Evolutionary conservation across 2,329 filamentous ascomycete species (phyloP), one percentile per base, ranked within the genome.

Genomic region (Aspergillus viridinutans): DNA sequence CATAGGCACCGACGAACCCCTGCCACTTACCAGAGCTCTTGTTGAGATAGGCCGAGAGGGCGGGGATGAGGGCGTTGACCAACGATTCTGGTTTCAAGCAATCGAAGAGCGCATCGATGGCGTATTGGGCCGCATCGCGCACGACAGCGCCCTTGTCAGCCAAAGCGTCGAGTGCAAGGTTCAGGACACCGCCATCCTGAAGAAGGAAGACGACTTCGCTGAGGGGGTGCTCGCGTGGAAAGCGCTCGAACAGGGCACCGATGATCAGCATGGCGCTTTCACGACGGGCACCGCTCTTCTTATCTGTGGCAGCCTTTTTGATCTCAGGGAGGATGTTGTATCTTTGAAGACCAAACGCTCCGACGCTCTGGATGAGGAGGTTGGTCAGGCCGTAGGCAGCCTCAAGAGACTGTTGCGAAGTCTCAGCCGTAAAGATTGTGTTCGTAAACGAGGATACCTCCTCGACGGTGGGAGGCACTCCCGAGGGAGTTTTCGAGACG

Each of bases 1-100:
- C 86, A 71, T 89, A 88, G 49, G 90, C 94, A 59, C 89, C 92
- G 53, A 97, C 90, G 17, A 90, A 90, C 59, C 94, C 94, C 78
- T 99, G 94, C 94, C 94, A 99, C 78, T 99, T 99, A 64, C 90
- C 92, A 17, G 91, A 89, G 69, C 85, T 86, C 77, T 91, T 95
- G 70, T 81, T 81, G 29, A 99, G 81, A 73, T 97, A 97, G 53
- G 82, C 76, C 60, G 81, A 77, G 43, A 99, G 79, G 17, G 85
- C 83, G 2, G 94, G 92, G 52, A 99, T 80, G 45, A 99, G 83
- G 21, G 90, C 92, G 61, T 85, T 84, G 53, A 96, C 88, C 69
- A 96, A 84, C 51, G 90, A 87, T 79, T 97, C 94, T 55, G 91
- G 79, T 70, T 85, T 87, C 61, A 99, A 79, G 70, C 88, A 85